phyloP scores from a whole-genome alignment of 257 asterid species.

The Nyctanthes arbortristis region DNA sequence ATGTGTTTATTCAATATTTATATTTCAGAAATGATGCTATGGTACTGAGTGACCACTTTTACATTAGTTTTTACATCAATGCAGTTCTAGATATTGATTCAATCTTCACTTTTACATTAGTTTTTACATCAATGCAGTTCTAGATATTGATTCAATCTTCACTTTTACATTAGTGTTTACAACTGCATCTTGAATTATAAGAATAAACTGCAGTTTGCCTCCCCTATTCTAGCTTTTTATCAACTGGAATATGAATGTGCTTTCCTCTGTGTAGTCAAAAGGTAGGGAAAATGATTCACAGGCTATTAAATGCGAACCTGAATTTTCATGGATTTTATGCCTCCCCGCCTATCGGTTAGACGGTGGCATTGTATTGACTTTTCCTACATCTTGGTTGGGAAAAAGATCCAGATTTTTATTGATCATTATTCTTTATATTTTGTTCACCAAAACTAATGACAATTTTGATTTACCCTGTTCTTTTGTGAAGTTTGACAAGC shows the following conservation, averaged over 20 bases:
- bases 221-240: no score
- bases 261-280: not conserved
- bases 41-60: not conserved
- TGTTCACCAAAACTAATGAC: not conserved
- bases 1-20: not conserved
- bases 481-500: not conserved
- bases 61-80: not conserved
- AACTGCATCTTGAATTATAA: no score
- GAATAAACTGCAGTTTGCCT: no score
- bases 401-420: not conserved
- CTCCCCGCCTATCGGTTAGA: no score
- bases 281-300: not conserved
- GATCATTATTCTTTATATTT: not conserved
- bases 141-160: no score
- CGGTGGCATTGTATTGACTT: not conserved
- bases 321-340: no score
- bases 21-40: not conserved
- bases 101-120: no score
- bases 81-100: not conserved
- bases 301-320: not conserved
- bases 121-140: no score
- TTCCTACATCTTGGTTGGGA: not conserved
- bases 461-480: no score
- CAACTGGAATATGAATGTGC: not conserved
- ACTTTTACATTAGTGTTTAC: no score